Evolutionary conservation across 108 stramenopile genomes (phyloP).

Genomic region (Conticribra guillardii): DNA sequence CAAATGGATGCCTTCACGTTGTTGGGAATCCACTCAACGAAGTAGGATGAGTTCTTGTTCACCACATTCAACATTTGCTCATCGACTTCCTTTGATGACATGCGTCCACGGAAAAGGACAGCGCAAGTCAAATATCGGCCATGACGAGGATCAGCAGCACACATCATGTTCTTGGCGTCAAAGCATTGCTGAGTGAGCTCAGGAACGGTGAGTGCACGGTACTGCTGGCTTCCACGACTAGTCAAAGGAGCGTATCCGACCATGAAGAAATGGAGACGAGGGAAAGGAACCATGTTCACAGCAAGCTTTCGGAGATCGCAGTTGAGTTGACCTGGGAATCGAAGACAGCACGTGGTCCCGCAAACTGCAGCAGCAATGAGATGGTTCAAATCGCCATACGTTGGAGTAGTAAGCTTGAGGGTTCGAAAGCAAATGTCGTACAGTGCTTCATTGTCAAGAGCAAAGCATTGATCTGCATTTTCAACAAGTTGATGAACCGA

Average conservation of each 20-base stretch:
- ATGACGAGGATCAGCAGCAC: conserved; percentile 98
- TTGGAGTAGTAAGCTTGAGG: conserved; percentile 76
- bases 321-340: conserved; percentile 86
- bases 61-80: conserved; percentile 98
- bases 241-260: conserved; percentile 97
- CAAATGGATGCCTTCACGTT: conserved; percentile 99
- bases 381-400: conserved; percentile 82
- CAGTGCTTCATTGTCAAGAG: conserved; percentile 89
- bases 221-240: conserved; percentile 89
- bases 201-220: conserved; percentile 95
- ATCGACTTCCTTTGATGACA: conserved; percentile 97
- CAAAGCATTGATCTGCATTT: conserved; percentile 91
- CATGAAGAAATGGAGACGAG: conserved; percentile 99
- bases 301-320: conserved; percentile 83
- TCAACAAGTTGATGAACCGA: conserved; percentile 91
- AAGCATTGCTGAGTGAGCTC: conserved; percentile 97
- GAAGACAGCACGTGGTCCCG: conserved; percentile 82
- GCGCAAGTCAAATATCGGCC: conserved; percentile 98
- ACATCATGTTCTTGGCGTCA: conserved; percentile 99
- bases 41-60: conserved; percentile 98
- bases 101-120: conserved; percentile 98
- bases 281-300: conserved; percentile 97
- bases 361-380: conserved; percentile 76
- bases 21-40: conserved; percentile 99
- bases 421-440: conserved; percentile 91